Conservation (phyloP, 352 stramenopile species). For the Phytophthora agathidicida region DNA sequence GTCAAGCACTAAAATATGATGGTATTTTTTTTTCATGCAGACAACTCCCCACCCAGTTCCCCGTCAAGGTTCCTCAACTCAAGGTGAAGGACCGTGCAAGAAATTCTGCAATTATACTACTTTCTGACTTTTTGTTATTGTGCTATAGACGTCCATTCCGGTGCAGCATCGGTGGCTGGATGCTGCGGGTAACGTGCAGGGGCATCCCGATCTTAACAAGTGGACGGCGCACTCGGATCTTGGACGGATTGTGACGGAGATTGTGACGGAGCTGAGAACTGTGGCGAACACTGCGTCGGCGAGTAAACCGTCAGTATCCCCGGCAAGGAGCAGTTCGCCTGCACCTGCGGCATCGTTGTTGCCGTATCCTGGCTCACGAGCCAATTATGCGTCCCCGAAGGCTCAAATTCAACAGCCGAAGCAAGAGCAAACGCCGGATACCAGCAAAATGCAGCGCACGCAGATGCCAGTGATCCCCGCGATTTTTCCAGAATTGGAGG, state of each 20-base stretch:
- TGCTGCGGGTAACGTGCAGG: constrained; percentile 67
- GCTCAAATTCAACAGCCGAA: constrained; percentile 40
- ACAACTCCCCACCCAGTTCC: constrained; percentile 76
- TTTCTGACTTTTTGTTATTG: background rate
- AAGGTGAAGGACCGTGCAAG: constrained; percentile 44
- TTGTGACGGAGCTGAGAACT: constrained; percentile 59
- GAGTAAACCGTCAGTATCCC: constrained; percentile 31
- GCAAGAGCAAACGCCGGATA: constrained; percentile 37
- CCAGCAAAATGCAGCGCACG: constrained; percentile 58
- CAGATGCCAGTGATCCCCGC: constrained; percentile 80
- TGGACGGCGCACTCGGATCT: constrained; percentile 88
- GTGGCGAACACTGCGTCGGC: constrained; percentile 16
- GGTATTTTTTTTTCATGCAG: constrained; percentile 31
- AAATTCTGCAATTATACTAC: background rate
- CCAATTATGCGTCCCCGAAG: constrained; percentile 37
- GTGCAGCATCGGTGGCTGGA: constrained; percentile 82
- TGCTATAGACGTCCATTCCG: constrained; percentile 60
- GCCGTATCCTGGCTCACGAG: constrained; percentile 28
- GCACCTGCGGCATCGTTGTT: constrained; percentile 20
- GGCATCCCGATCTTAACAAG: constrained; percentile 75
- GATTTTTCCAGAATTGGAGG: constrained; percentile 76
- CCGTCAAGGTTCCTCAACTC: constrained; percentile 65
- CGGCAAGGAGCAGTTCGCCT: constrained; percentile 22
- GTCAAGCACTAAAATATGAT: constrained; percentile 2
- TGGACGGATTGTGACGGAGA: constrained; percentile 80